A percentile compares a stretch with the other conserved stretches of the same genome.
phyloP scores from a whole-genome alignment of 2,329 filamentous ascomycete species.

The Teratosphaeria nubilosa region DNA sequence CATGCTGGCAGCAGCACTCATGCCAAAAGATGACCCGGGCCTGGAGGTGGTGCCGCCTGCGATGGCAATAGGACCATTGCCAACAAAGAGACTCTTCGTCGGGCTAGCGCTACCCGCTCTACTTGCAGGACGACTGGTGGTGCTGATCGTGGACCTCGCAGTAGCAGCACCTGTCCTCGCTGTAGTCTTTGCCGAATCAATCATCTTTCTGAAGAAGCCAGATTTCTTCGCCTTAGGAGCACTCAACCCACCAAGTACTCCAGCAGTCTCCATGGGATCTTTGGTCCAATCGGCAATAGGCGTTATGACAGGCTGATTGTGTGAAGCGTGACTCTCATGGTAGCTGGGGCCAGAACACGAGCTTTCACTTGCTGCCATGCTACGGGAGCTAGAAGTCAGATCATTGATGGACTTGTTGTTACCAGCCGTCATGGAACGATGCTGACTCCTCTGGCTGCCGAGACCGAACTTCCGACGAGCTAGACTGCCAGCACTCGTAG shows the following conservation, averaged over 20 bases:
- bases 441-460: slow-evolving; percentile 26
- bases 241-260: slow-evolving; percentile 66
- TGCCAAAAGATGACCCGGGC: slow-evolving; percentile 15
- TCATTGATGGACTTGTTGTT: slow-evolving; percentile 19
- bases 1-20: slow-evolving; percentile 53
- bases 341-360: slow-evolving; percentile 43
- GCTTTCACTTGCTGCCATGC: slow-evolving; percentile 47
- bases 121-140: slow-evolving; percentile 27
- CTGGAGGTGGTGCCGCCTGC: slow-evolving; percentile 36
- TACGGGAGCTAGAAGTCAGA: slow-evolving; percentile 19
- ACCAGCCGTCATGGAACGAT: slow-evolving; percentile 11
- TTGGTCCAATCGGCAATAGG: slow-evolving; percentile 55
- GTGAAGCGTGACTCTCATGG: slow-evolving; percentile 73
- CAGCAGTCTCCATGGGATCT: slow-evolving; percentile 52
- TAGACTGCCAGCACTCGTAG: slow-evolving; percentile 88
- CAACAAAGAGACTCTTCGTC: slow-evolving; percentile 36
- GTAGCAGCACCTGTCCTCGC: slow-evolving; percentile 63
- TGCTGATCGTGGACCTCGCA: slow-evolving; percentile 73
- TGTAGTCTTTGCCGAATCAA: slow-evolving; percentile 87
- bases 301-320: slow-evolving; percentile 42
- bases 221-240: slow-evolving; percentile 63
- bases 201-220: slow-evolving; percentile 90
- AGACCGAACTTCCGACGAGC: slow-evolving; percentile 58
- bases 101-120: slow-evolving; percentile 30
- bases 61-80: slow-evolving; percentile 43